Base-by-base conservation (phyloP, 768 basidiomycete species). In the Mycena leptocephala region DNA sequence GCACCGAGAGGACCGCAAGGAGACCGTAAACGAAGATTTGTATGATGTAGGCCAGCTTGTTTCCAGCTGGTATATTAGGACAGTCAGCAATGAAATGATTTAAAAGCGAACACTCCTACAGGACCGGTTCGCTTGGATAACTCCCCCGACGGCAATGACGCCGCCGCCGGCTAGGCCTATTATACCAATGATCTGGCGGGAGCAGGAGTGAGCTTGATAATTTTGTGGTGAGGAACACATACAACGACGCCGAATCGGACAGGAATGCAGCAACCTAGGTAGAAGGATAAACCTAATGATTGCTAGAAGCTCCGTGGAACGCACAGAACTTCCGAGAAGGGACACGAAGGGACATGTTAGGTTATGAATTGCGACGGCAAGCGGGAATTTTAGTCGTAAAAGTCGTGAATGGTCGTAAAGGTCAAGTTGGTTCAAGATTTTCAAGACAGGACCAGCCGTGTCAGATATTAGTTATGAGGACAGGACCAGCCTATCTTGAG, bases 221-320 rank as follows among this genome's bases (percentile, higher is more conserved):
- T 16, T 35, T 26, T 48, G 3, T 20, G 22, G 8, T 1, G 14
- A 20, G 16, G 46, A 48, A 20, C 30, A 83, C 89, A 77, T 72
- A 90, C 89, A 59, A 90, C 82, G 58, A 88, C 88, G 59, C 89
- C 90, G 55, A 86, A 86, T 77, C 90, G 83, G 41, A 88, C 87
- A 11, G 90, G 89, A 63, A 90, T 85, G 81, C 89, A 90, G 84
- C 88, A 89, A 78, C 70, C 70, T 72, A 16, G 11, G 39, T 22
- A 11, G 13, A 41, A 6, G 11, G 3, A 37, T 14, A 2, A 5
- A 8, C 10, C 1, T 13, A 8, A 26, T 26, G 26, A 18, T 13
- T 32, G 10, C 18, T 9, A 5, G 28, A 0, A 28, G 1, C 26
- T 43, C 20, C 24, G 35, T 39, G 32, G 22, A 59, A 58, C 70